A percentile compares a stretch with the other conserved stretches of the same genome.
Evolutionary conservation across 371 early-diverging fungal genomes (phyloP).

Genomic region (Mortierella sp.): DNA sequence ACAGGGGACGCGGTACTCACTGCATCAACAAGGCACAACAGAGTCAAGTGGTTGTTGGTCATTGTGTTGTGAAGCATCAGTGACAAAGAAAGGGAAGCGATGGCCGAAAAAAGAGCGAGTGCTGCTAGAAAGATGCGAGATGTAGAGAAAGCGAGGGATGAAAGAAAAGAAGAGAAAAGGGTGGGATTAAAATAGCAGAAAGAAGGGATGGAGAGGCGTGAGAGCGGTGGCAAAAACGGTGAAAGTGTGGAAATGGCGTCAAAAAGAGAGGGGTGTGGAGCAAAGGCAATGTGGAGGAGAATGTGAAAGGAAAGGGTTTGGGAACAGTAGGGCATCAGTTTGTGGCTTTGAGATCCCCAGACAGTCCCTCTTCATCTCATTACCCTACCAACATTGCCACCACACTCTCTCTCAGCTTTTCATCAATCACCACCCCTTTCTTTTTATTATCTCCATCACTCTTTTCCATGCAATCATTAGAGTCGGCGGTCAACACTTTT

Average conservation of each 20-base stretch:
- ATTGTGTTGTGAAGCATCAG: constrained; percentile 15
- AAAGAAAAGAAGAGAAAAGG: no score
- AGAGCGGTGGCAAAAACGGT: no score
- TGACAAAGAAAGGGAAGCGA: background rate
- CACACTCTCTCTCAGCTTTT: background rate
- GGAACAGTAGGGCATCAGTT: no score
- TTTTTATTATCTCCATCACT: background rate
- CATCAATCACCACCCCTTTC: constrained; percentile 4
- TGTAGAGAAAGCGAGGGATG: no score
- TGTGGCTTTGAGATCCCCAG: no score
- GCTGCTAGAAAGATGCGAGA: no score
- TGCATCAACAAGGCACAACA: constrained; percentile 11
- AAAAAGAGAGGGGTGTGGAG: constrained; percentile 3
- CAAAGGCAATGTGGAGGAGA: background rate
- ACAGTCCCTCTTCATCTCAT: background rate
- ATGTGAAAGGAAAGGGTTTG: no score
- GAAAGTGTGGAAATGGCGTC: no score
- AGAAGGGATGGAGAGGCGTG: no score
- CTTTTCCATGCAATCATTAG: constrained; percentile 7
- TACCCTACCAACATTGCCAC: background rate
- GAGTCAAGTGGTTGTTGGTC: constrained; percentile 7
- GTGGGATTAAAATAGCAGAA: no score
- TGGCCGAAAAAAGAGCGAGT: no score
- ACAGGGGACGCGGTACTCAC: no score
- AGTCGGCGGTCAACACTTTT: constrained; percentile 13